Percentiles rank a stretch among this genome's conserved stretches.
These are phyloP conservation scores for Paramecium caudatum DNA, from an alignment of 73 alveolate species.

Conservation along the genomic window DNA sequence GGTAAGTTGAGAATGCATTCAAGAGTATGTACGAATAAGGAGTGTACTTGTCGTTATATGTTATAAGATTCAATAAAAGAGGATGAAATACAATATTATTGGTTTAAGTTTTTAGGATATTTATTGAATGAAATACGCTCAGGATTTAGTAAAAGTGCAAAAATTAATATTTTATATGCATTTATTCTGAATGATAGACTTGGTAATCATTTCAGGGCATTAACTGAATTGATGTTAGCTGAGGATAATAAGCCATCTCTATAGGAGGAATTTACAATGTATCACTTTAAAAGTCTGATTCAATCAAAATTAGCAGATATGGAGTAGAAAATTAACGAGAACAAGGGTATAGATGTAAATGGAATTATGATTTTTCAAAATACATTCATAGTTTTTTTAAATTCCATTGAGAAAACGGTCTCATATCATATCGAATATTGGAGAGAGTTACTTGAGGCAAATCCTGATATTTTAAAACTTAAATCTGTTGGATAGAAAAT, in stretches of 20 bases:
- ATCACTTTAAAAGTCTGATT: constrained; percentile 24
- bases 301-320: constrained; percentile 60
- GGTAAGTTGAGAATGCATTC: constrained; percentile 63
- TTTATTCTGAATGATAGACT: constrained; percentile 28
- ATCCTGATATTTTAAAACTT: constrained; percentile 72
- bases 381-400: constrained; percentile 54
- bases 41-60: constrained; percentile 61
- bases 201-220: not conserved
- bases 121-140: not conserved
- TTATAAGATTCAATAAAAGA: constrained; percentile 43
- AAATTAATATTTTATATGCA: constrained; percentile 19
- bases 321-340: constrained; percentile 55
- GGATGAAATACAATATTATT: constrained; percentile 28
- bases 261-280: constrained; percentile 60
- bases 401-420: constrained; percentile 60
- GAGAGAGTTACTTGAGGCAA: constrained; percentile 71
- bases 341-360: constrained; percentile 69
- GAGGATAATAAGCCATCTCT: constrained; percentile 62
- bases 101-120: constrained; percentile 39
- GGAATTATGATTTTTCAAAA: constrained; percentile 49
- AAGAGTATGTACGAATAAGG: constrained; percentile 45
- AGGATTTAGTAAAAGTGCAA: constrained; percentile 42
- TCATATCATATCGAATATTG: constrained; percentile 71
- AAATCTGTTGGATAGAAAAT: constrained; percentile 66
- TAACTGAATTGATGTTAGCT: not conserved